Conservation (phyloP, 179 eudicot species). For the Kewa caespitosa region DNA sequence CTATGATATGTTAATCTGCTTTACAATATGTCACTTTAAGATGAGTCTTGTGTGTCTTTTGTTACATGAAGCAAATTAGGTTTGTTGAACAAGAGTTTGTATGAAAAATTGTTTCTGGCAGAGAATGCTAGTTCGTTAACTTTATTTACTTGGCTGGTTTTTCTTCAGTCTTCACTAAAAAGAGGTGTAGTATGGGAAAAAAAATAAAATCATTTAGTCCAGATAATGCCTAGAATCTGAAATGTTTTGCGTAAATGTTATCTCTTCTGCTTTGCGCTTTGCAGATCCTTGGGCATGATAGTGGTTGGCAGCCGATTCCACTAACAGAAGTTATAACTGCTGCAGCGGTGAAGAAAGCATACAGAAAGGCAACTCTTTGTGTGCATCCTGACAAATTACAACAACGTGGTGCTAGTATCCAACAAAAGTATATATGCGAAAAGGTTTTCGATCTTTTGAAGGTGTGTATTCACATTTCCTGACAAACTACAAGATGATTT, state of each 20-base stretch:
- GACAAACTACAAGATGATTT: not conserved
- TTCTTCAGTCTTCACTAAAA: slow-evolving; percentile 8
- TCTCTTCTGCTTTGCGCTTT: slow-evolving; percentile 18
- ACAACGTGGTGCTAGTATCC: slow-evolving; percentile 91
- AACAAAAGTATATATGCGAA: slow-evolving; percentile 91
- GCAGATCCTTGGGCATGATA: slow-evolving; percentile 93
- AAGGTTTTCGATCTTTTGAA: slow-evolving; percentile 96
- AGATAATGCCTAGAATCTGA: not conserved
- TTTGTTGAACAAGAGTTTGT: too few species aligned
- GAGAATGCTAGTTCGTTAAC: not conserved
- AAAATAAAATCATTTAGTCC: not conserved
- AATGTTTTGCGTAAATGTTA: not conserved
- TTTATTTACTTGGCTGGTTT: not conserved
- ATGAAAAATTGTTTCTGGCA: not conserved
- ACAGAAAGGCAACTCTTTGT: slow-evolving; percentile 89
- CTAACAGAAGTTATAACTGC: slow-evolving; percentile 80
- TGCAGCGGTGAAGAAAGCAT: slow-evolving; percentile 91
- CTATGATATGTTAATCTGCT: not conserved
- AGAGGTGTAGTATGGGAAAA: not conserved
- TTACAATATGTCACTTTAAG: not conserved
- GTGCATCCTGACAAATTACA: slow-evolving; percentile 99
- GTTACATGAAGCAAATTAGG: too few species aligned
- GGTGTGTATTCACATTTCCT: slow-evolving; percentile 43
- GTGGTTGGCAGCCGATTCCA: slow-evolving; percentile 93
- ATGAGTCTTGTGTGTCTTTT: not conserved